Percentiles rank a stretch among this genome's conserved stretches.
Evolutionary conservation across 2,329 filamentous ascomycete species (phyloP).

Genomic region (Hymenoscyphus infarciens): DNA sequence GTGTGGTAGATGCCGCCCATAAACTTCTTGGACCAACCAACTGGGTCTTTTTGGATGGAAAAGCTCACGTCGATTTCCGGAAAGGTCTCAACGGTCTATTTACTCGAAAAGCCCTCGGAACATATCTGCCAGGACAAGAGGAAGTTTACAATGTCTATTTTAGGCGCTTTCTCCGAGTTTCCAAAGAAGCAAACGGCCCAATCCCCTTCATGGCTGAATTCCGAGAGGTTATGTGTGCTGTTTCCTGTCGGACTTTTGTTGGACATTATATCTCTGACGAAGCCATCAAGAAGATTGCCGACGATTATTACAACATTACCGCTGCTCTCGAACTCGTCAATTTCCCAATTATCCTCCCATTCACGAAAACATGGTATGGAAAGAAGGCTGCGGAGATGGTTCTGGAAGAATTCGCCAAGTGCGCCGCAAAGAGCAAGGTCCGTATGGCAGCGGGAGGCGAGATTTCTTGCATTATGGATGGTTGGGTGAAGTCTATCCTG

Average conservation of each 20-base stretch:
- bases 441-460: slow-evolving; percentile 86
- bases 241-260: slow-evolving; percentile 95
- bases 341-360: slow-evolving; percentile 94
- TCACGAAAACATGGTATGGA: slow-evolving; percentile 94
- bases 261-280: slow-evolving; percentile 92
- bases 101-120: slow-evolving; percentile 81
- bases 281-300: slow-evolving; percentile 86
- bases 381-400: slow-evolving; percentile 96
- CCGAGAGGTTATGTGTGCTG: slow-evolving; percentile 90
- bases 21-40: slow-evolving; percentile 90
- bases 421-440: slow-evolving; percentile 88
- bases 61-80: slow-evolving; percentile 91
- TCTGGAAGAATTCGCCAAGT: slow-evolving; percentile 82
- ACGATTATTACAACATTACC: slow-evolving; percentile 96
- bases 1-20: slow-evolving; percentile 88
- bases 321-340: slow-evolving; percentile 95
- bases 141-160: slow-evolving; percentile 89
- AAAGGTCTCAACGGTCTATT: slow-evolving; percentile 95
- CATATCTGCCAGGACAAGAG: slow-evolving; percentile 88
- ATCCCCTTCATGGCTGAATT: slow-evolving; percentile 87
- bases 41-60: slow-evolving; percentile 97
- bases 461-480: slow-evolving; percentile 90
- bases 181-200: slow-evolving; percentile 66
- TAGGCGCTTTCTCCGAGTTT: slow-evolving; percentile 70
- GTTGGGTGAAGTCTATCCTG: slow-evolving; percentile 85